Conservation (phyloP, 176 grass and related monocot species). For the Carex scoparia region DNA sequence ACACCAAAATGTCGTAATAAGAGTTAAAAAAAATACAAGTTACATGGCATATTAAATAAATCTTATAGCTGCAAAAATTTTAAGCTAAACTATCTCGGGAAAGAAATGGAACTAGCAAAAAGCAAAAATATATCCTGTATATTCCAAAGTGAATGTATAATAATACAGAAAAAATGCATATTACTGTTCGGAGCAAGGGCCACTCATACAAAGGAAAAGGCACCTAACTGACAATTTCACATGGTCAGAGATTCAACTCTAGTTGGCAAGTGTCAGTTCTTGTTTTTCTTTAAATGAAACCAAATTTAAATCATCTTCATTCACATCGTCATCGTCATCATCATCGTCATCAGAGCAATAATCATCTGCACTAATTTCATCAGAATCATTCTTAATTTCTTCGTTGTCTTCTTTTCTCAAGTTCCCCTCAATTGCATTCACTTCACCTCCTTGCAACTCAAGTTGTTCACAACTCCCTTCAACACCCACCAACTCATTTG, state of each 20-base stretch:
- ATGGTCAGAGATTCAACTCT: constrained; percentile 32
- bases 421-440: not conserved
- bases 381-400: not conserved
- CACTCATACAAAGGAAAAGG: not conserved
- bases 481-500: constrained; percentile 60
- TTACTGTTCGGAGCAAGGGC: not conserved
- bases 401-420: not conserved
- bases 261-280: constrained; percentile 42
- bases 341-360: constrained; percentile 3
- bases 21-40: not conserved
- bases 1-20: not conserved
- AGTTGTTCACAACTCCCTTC: not conserved
- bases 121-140: not conserved
- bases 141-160: not conserved
- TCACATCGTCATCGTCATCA: constrained; percentile 31
- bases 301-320: constrained; percentile 51
- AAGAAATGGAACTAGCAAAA: not conserved
- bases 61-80: not conserved
- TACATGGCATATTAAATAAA: not conserved
- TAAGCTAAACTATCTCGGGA: not conserved
- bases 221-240: constrained; percentile 14
- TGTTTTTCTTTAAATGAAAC: constrained; percentile 63
- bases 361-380: constrained; percentile 12
- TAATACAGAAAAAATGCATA: not conserved
- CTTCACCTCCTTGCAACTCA: constrained; percentile 39